A percentile compares a stretch with the other conserved stretches of the same genome.
phyloP scores from a whole-genome alignment of 2,329 filamentous ascomycete genomes.

The Fusarium miscanthi region DNA sequence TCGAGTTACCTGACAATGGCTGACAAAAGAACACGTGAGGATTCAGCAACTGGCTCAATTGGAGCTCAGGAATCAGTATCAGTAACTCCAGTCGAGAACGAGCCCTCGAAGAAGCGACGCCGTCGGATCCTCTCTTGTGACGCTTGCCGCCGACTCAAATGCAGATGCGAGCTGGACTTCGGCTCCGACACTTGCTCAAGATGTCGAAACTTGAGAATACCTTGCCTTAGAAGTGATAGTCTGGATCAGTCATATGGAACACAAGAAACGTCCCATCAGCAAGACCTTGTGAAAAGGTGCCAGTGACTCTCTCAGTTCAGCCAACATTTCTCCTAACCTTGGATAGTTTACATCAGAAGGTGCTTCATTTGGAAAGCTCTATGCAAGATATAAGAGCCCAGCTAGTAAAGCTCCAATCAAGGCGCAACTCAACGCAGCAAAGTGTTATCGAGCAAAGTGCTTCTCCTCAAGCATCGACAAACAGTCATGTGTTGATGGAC shows the following conservation, averaged over 20 bases:
- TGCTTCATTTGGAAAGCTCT: constrained; percentile 19
- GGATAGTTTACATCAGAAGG: constrained; percentile 18
- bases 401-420: constrained; percentile 1
- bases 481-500: not conserved
- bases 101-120: constrained; percentile 22
- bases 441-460: not conserved
- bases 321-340: not conserved
- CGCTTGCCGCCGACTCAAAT: constrained; percentile 34
- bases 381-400: constrained; percentile 20
- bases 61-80: not conserved
- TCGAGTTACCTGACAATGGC: not conserved
- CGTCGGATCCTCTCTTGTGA: constrained; percentile 37
- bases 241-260: not conserved
- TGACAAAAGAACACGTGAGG: constrained; percentile 1
- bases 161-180: constrained; percentile 31
- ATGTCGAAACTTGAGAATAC: constrained; percentile 29
- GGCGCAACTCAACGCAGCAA: not conserved
- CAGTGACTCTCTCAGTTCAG: not conserved
- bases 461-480: not conserved
- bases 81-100: not conserved
- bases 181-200: constrained; percentile 27
- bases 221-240: constrained; percentile 22
- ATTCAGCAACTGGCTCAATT: not conserved
- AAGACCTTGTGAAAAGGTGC: constrained; percentile 21
- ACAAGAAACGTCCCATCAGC: not conserved